A percentile compares a stretch with the other conserved stretches of the same genome.
phyloP scores from a whole-genome alignment of 2,329 filamentous ascomycete genomes.

The Atkinsonella hypoxylon region DNA sequence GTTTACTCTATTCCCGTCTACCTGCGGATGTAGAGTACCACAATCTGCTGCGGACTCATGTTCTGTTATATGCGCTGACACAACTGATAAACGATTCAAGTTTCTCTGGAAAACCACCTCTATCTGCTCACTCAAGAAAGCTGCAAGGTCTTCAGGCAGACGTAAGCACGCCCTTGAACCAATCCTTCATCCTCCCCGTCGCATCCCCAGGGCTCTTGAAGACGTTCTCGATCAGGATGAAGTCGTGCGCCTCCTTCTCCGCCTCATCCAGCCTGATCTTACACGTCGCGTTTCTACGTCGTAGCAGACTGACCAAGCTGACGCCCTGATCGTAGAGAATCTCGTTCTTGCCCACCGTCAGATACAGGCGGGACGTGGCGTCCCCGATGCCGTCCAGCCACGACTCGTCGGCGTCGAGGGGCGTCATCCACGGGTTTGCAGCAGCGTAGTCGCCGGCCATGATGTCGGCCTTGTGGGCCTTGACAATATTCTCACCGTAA shows the following conservation, averaged over 20 bases:
- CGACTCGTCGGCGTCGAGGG: slow-evolving; percentile 15
- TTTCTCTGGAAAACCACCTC: too few relatives aligned
- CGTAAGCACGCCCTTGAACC: slow-evolving; percentile 12
- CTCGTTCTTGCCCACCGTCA: slow-evolving; percentile 22
- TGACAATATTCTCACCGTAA: slow-evolving; percentile 6
- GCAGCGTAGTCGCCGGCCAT: slow-evolving; percentile 1
- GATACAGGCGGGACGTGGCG: slow-evolving; percentile 15
- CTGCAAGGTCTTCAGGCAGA: neutral
- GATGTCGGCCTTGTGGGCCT: slow-evolving; percentile 1
- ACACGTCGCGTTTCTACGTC: slow-evolving; percentile 9
- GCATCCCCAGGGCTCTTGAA: slow-evolving; percentile 14
- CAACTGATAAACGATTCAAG: too few relatives aligned
- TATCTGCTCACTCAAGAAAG: too few relatives aligned
- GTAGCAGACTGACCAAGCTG: slow-evolving; percentile 13
- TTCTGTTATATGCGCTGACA: too few relatives aligned
- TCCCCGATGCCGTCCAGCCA: slow-evolving; percentile 17
- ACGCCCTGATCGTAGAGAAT: slow-evolving; percentile 19
- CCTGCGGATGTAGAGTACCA: too few relatives aligned
- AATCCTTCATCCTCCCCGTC: slow-evolving; percentile 19
- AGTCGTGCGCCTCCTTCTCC: slow-evolving; percentile 22
- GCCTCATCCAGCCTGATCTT: slow-evolving; percentile 17
- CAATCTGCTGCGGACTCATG: too few relatives aligned
- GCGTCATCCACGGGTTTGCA: slow-evolving; percentile 15
- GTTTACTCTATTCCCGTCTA: too few relatives aligned
- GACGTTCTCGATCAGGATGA: slow-evolving; percentile 19